Evolutionary conservation across 805 yeast genomes (phyloP), one percentile per base, ranked within the genome.

Genomic region (Candida manassasensis): DNA sequence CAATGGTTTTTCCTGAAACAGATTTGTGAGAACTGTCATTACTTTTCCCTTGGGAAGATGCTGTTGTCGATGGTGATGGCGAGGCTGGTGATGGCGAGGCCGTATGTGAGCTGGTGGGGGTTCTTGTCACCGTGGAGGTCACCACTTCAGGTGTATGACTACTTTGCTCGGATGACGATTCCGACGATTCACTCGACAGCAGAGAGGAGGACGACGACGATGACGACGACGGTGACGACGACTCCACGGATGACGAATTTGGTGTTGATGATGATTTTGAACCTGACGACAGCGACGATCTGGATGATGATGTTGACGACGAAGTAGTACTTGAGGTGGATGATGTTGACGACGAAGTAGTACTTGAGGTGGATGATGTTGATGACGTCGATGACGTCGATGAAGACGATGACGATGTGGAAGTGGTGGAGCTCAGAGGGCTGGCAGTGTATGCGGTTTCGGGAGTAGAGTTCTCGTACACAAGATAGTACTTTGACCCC

Each of bases 1-100:
- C 71, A 32, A 67, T 65, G 17, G 59, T 61, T 9, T 71, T 71
- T 3, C 59, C 57, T 2, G 67, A 57, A n/a, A 63, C 38, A 8
- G 52, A 41, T n/a, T 32, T 37, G 9, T n/a, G 25, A 6, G 8
- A 11, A 21, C 21, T 4, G 19, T 27, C 29, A 11, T 44, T 22
- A 4, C 42, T 21, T 6, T 45, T 29, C 10, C 37, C 35, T 11
- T 29, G 40, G 37, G 29, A 12, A 21, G 25, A 15, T 13, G 37
- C 11, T 10, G 43, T 36, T 10, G 34, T 35, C 24, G 38, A 18
- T 6, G 32, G 14, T 6, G 40, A 22, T 9, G 42, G 18, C 10
- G 42, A 32, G 8, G 32, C 35, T 19, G 28, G 39, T 34, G 35
- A 33, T 22, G 38, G 28, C 43, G 44, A 16, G 34, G 35, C n/a